A percentile compares a stretch with the other conserved stretches of the same genome.
Conservation (phyloP, 768 basidiomycete genomes). For the Panaeolus papilionaceus region DNA sequence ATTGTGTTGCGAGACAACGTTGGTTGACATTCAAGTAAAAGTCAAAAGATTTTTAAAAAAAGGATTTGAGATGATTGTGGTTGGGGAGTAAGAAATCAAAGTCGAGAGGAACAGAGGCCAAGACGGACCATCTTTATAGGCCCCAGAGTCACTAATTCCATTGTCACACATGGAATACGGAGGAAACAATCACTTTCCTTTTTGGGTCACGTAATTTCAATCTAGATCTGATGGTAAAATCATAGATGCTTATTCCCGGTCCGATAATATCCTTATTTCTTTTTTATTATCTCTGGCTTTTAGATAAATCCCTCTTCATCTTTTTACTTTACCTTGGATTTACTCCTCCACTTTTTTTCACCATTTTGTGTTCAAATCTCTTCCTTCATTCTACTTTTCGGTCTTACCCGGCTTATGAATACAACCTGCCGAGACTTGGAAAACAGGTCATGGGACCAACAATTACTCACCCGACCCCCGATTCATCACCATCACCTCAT, state of each 20-base stretch:
- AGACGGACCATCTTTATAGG: constrained; percentile 13
- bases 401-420: too few relatives aligned
- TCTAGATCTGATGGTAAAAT: constrained; percentile 1
- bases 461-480: too few relatives aligned
- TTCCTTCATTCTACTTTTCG: too few relatives aligned
- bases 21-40: constrained; percentile 37
- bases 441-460: too few relatives aligned
- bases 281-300: too few relatives aligned
- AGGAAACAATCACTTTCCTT: constrained; percentile 5
- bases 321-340: too few relatives aligned
- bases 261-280: not conserved
- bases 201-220: not conserved
- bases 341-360: too few relatives aligned
- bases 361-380: too few relatives aligned
- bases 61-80: not conserved
- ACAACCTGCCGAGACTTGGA: too few relatives aligned
- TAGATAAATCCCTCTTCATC: too few relatives aligned
- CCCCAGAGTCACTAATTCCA: not conserved
- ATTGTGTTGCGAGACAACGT: constrained; percentile 26
- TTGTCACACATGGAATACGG: constrained; percentile 10
- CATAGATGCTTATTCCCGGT: not conserved
- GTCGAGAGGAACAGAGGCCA: not conserved
- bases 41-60: constrained; percentile 16
- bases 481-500: too few relatives aligned
- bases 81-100: constrained; percentile 1